Evolutionary conservation across 805 yeast species (phyloP).

Genomic region (Lachancea thermotolerans): DNA sequence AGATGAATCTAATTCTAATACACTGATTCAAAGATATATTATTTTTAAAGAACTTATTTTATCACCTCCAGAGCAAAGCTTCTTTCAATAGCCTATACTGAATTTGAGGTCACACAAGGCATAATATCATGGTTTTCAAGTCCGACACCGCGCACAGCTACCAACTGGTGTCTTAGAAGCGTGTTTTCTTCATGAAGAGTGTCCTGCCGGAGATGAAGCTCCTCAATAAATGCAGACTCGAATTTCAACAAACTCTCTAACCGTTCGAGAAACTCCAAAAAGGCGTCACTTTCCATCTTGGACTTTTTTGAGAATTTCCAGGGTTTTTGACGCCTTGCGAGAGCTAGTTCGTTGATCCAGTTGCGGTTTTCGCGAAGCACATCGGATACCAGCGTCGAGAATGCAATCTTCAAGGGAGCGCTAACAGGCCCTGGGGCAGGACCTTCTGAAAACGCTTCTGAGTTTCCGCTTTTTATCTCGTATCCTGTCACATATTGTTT

Average conservation of each 20-base stretch:
- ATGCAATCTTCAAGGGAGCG: neutral
- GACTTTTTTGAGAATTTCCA: neutral
- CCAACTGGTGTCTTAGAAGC: neutral
- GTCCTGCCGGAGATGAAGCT: neutral
- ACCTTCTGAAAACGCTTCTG: neutral
- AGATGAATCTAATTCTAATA: neutral
- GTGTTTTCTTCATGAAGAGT: neutral
- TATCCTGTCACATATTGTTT: neutral
- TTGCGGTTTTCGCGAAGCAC: neutral
- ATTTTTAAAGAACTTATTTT: too few relatives aligned
- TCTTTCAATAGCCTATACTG: too few relatives aligned
- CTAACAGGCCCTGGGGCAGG: neutral
- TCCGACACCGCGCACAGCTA: too few relatives aligned
- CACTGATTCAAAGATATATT: neutral
- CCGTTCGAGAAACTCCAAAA: neutral
- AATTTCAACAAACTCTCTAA: slow-evolving; percentile 1
- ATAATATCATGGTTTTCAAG: too few relatives aligned
- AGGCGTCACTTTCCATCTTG: neutral
- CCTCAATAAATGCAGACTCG: slow-evolving; percentile 3
- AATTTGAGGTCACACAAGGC: too few relatives aligned
- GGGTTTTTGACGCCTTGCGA: neutral
- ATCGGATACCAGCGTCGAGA: neutral
- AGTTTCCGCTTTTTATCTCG: neutral
- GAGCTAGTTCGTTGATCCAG: neutral
- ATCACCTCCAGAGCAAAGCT: too few relatives aligned